Conservation (phyloP, 139 green algal genomes). For the Chlorella sorokiniana region DNA sequence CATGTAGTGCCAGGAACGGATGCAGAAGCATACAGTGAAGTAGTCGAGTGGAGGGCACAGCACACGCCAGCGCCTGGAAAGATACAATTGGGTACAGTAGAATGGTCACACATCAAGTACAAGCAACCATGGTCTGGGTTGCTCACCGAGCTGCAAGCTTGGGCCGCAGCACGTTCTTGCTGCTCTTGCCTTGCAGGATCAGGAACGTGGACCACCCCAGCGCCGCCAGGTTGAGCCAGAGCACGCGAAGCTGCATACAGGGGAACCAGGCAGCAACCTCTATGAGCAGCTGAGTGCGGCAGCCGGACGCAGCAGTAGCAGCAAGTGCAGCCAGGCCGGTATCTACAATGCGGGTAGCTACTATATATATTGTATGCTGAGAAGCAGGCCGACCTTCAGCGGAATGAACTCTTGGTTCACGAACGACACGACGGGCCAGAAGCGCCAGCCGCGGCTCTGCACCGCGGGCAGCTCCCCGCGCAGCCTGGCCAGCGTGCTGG, state of each 20-base stretch:
- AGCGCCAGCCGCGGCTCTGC: slow-evolving; percentile 24
- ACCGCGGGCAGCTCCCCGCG: neutral
- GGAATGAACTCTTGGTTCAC: slow-evolving; percentile 43
- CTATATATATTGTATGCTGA: neutral
- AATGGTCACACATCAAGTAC: neutral
- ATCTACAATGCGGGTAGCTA: too few species aligned
- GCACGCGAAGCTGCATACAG: slow-evolving; percentile 33
- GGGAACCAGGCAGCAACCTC: neutral
- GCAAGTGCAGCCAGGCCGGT: neutral
- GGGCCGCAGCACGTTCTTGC: neutral
- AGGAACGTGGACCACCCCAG: slow-evolving; percentile 39
- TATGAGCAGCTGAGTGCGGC: neutral
- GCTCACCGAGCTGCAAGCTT: neutral
- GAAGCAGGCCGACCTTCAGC: neutral
- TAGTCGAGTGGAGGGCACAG: neutral
- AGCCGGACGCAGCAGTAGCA: neutral
- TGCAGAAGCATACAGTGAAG: too few species aligned
- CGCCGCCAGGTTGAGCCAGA: slow-evolving; percentile 39
- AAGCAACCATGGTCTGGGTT: neutral
- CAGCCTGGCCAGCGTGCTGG: slow-evolving; percentile 2
- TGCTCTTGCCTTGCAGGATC: slow-evolving; percentile 23
- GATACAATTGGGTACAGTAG: neutral
- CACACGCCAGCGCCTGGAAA: neutral
- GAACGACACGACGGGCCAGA: slow-evolving; percentile 41
- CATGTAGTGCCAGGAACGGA: too few species aligned